These are phyloP conservation scores for Houttuynia cordata DNA, from an alignment of 164 flowering plant genomes.

Conservation along the genomic window DNA sequence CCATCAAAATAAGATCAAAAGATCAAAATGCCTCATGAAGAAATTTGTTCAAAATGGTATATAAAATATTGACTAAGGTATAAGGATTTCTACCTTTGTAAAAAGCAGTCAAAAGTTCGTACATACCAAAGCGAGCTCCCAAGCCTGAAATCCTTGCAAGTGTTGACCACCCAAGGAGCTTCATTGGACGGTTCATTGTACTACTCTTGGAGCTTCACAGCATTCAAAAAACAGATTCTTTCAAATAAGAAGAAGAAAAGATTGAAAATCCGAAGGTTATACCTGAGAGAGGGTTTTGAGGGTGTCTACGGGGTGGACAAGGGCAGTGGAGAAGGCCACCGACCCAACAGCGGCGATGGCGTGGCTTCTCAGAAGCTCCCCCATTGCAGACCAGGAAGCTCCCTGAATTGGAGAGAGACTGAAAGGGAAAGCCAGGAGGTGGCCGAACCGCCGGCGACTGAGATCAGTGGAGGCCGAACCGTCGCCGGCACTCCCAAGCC, in stretches of 20 bases:
- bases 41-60: background rate
- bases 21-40: background rate
- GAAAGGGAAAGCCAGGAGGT: too few relatives aligned
- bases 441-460: too few relatives aligned
- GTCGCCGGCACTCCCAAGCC: too few relatives aligned
- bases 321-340: constrained; percentile 39
- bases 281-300: constrained; percentile 81
- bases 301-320: constrained; percentile 74
- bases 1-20: background rate
- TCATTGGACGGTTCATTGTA: too few relatives aligned
- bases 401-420: too few relatives aligned
- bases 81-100: constrained; percentile 51
- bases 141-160: constrained; percentile 50
- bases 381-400: background rate
- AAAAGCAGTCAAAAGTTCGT: constrained; percentile 73
- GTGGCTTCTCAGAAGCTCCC: constrained; percentile 37
- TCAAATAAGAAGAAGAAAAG: too few relatives aligned
- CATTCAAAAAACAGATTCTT: too few relatives aligned
- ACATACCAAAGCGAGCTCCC: constrained; percentile 73
- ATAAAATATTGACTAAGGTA: background rate
- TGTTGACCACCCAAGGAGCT: constrained; percentile 60
- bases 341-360: constrained; percentile 60
- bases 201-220: too few relatives aligned
- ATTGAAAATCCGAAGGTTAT: background rate
- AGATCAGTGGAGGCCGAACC: too few relatives aligned